Percentiles rank a stretch among this genome's conserved stretches.
These are phyloP conservation scores for Scedosporium dehoogii DNA, from an alignment of 2,329 filamentous ascomycete species.

Conservation along the genomic window DNA sequence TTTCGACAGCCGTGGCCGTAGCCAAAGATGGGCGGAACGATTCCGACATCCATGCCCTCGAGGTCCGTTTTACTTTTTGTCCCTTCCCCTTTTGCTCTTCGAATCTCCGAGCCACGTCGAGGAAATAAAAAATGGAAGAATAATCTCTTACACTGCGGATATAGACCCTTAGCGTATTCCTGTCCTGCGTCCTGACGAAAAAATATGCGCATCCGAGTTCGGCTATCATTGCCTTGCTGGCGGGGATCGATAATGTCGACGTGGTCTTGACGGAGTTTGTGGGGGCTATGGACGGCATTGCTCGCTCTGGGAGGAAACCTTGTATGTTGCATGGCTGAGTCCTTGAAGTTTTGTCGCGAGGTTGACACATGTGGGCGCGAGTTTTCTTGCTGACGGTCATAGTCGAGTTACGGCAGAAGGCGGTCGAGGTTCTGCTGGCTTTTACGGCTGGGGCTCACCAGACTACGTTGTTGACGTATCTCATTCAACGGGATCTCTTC, in stretches of 20 bases:
- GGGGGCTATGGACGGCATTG: constrained; percentile 67
- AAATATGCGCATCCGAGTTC: constrained; percentile 92
- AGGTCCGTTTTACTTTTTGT: constrained; percentile 46
- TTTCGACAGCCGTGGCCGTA: constrained; percentile 60
- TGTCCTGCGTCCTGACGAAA: constrained; percentile 73
- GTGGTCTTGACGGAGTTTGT: constrained; percentile 83
- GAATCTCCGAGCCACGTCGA: neutral
- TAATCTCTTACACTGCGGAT: constrained; percentile 9
- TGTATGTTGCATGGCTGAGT: constrained; percentile 38
- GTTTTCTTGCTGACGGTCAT: constrained; percentile 3
- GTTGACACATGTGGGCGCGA: too few relatives aligned
- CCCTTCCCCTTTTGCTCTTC: neutral
- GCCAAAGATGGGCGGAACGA: constrained; percentile 43
- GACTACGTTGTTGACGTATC: constrained; percentile 87
- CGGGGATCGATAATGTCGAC: constrained; percentile 83
- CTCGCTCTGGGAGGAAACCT: constrained; percentile 63
- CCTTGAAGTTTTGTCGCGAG: too few relatives aligned
- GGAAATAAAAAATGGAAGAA: neutral
- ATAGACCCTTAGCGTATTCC: constrained; percentile 82
- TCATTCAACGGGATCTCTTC: constrained; percentile 90
- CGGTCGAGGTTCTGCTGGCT: constrained; percentile 70
- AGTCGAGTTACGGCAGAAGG: constrained; percentile 70
- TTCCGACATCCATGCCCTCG: constrained; percentile 69
- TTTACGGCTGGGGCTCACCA: constrained; percentile 92
- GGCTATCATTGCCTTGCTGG: constrained; percentile 83